Conservation (phyloP, 2,329 filamentous ascomycete genomes). For the Plectosphaerella sp. region DNA sequence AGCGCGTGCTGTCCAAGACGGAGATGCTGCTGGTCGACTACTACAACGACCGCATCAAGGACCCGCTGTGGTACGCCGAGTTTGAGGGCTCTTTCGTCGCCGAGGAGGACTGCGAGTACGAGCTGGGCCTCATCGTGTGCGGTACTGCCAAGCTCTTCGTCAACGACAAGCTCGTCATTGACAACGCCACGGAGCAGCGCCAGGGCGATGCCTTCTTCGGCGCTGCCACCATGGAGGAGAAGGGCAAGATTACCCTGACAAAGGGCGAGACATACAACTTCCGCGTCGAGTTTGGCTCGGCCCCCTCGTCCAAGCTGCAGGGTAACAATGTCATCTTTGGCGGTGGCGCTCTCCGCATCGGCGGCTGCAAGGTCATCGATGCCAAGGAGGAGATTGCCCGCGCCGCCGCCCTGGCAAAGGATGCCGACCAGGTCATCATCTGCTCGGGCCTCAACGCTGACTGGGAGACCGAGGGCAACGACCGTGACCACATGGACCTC, state of each 20-base stretch:
- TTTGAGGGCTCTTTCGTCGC: slow-evolving; percentile 57
- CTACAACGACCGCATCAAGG: slow-evolving; percentile 46
- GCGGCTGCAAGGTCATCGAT: slow-evolving; percentile 55
- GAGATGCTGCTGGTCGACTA: slow-evolving; percentile 47
- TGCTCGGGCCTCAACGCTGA: slow-evolving; percentile 72
- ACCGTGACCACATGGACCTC: slow-evolving; percentile 73
- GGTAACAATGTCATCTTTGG: slow-evolving; percentile 48
- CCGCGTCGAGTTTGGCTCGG: slow-evolving; percentile 55
- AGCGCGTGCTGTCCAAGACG: slow-evolving; percentile 41
- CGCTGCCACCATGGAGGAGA: slow-evolving; percentile 59
- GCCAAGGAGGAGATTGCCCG: slow-evolving; percentile 56
- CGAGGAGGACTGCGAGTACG: slow-evolving; percentile 56
- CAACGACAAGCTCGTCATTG: slow-evolving; percentile 57
- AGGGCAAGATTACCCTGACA: slow-evolving; percentile 51
- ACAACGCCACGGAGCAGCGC: slow-evolving; percentile 60
- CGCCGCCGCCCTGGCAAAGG: slow-evolving; percentile 63
- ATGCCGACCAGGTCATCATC: slow-evolving; percentile 72
- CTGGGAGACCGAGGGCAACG: slow-evolving; percentile 75
- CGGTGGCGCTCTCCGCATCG: slow-evolving; percentile 58
- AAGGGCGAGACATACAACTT: slow-evolving; percentile 56
- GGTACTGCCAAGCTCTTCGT: slow-evolving; percentile 63
- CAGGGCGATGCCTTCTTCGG: slow-evolving; percentile 63
- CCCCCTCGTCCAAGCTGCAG: slow-evolving; percentile 51
- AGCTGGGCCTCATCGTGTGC: slow-evolving; percentile 62
- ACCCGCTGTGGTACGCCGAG: slow-evolving; percentile 52